A percentile compares a stretch with the other conserved stretches of the same genome.
phyloP scores from a whole-genome alignment of 139 green algal genomes.

The Eudorina sp. region DNA sequence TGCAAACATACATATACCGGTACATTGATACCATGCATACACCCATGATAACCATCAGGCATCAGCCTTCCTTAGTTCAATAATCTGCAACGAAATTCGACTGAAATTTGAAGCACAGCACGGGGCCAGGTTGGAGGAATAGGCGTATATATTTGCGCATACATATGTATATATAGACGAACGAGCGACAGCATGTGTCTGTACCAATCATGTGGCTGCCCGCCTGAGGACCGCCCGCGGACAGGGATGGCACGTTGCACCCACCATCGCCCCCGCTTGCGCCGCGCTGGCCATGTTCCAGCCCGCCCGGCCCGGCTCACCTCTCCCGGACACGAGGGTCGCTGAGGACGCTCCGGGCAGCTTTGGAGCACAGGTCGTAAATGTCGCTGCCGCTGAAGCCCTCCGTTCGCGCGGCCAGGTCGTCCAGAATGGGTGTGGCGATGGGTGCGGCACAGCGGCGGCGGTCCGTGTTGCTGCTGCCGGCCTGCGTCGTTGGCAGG shows the following conservation, averaged over 20 bases:
- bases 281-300: background rate
- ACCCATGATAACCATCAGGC: too few relatives aligned
- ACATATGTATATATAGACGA: background rate
- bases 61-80: too few relatives aligned
- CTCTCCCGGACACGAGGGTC: background rate
- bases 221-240: too few relatives aligned
- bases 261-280: background rate
- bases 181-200: too few relatives aligned
- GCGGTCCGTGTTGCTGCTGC: background rate
- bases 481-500: background rate
- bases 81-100: too few relatives aligned
- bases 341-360: background rate
- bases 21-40: background rate
- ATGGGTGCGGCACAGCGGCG: too few relatives aligned
- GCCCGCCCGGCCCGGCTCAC: background rate
- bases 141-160: background rate
- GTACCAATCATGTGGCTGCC: too few relatives aligned
- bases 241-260: background rate
- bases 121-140: too few relatives aligned
- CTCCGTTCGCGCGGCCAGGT: background rate
- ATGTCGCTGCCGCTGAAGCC: slow-evolving; percentile 16
- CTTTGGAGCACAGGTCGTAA: background rate
- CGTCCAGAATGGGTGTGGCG: too few relatives aligned
- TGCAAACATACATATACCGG: background rate
- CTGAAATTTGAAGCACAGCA: too few relatives aligned